These are phyloP conservation scores for Amaranthus hypochondriacus DNA, from an alignment of 148 eudicot genomes.

Conservation along the genomic window DNA sequence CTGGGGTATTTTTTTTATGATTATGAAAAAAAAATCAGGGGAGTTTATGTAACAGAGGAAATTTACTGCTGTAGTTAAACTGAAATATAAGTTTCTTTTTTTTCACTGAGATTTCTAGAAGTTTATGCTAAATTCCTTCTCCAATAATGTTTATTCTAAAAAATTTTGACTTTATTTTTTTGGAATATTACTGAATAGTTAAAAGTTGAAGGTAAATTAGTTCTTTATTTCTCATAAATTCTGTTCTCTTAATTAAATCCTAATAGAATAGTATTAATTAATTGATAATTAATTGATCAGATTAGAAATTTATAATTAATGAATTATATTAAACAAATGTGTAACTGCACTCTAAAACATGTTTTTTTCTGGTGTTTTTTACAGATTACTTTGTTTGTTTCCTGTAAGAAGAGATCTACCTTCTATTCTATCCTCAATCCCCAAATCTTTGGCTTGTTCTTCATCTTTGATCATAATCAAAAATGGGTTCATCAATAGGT, in stretches of 20 bases:
- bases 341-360: slow-evolving; percentile 18
- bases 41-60: slow-evolving; percentile 8
- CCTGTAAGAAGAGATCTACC: slow-evolving; percentile 15
- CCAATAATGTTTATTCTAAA: neutral
- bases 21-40: neutral
- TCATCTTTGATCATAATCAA: neutral
- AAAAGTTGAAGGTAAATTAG: neutral
- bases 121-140: neutral
- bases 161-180: neutral
- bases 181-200: neutral
- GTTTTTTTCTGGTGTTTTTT: slow-evolving; percentile 8
- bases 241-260: neutral
- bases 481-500: slow-evolving; percentile 37
- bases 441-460: slow-evolving; percentile 9
- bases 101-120: slow-evolving; percentile 3
- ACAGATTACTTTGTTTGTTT: slow-evolving; percentile 31
- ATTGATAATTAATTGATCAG: neutral
- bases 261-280: neutral
- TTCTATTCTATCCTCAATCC: slow-evolving; percentile 2
- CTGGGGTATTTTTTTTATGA: neutral
- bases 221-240: too few species aligned
- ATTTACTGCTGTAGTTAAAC: neutral
- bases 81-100: neutral
- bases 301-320: neutral
- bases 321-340: neutral